These are phyloP conservation scores for Didymella pomorum DNA, from an alignment of 2,329 filamentous ascomycete genomes.

Conservation along the genomic window DNA sequence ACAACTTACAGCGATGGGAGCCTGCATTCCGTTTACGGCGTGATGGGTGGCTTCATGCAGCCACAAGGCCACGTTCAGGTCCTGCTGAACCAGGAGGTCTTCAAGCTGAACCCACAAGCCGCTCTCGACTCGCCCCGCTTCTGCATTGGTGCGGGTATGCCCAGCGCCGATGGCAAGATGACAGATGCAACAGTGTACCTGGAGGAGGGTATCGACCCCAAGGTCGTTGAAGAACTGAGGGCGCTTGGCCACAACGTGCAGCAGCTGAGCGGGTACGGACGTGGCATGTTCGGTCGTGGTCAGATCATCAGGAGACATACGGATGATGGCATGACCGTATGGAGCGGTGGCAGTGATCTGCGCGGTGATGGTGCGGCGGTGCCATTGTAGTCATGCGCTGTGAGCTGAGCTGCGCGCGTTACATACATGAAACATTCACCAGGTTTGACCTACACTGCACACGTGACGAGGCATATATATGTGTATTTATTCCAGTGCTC, in stretches of 20 bases:
- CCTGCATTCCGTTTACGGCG: conserved; percentile 86
- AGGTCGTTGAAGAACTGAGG: conserved; percentile 72
- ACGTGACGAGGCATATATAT: too few species aligned
- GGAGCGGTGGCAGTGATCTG: conserved; percentile 88
- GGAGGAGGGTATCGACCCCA: conserved; percentile 80
- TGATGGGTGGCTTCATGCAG: conserved; percentile 99
- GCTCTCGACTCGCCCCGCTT: conserved; percentile 91
- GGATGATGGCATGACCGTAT: conserved; percentile 78
- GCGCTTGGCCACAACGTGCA: conserved; percentile 76
- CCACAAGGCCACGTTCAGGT: conserved; percentile 96
- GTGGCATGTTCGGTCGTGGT: conserved; percentile 81
- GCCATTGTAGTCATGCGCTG: conserved; percentile 46
- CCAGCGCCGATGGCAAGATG: conserved; percentile 64
- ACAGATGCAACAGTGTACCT: conserved; percentile 74
- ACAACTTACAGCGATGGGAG: conserved; percentile 80
- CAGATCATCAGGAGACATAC: conserved; percentile 83
- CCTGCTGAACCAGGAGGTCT: conserved; percentile 85
- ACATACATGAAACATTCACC: too few species aligned
- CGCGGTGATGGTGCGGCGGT: conserved; percentile 82
- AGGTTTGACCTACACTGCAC: too few species aligned
- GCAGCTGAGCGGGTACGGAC: conserved; percentile 69
- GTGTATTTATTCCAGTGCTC: too few species aligned
- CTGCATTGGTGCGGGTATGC: conserved; percentile 80
- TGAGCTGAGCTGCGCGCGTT: neutral
- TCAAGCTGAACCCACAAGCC: conserved; percentile 81